Conservation (phyloP, 2,329 filamentous ascomycete genomes). For the Helicocarpus griseus region DNA sequence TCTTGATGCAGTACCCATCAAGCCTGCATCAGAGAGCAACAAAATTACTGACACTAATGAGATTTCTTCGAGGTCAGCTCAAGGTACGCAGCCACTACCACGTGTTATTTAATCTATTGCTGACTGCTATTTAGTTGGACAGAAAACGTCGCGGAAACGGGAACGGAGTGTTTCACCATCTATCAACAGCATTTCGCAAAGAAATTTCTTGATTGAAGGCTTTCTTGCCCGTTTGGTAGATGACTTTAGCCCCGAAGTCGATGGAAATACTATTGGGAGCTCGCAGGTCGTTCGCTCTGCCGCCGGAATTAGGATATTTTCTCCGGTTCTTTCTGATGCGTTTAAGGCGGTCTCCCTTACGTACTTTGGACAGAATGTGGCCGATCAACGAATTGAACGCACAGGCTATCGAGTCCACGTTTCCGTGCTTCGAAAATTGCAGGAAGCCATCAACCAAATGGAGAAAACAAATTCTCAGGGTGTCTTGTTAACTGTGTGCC, state of each 20-base stretch:
- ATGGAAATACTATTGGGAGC: slow-evolving; percentile 21
- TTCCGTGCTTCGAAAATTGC: slow-evolving; percentile 26
- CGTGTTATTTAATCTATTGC: not conserved
- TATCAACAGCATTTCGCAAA: not conserved
- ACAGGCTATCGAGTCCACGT: slow-evolving; percentile 26
- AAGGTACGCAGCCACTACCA: not conserved
- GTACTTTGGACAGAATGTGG: slow-evolving; percentile 29
- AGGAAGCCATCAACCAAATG: slow-evolving; percentile 27
- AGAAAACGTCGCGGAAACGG: not conserved
- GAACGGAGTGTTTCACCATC: not conserved
- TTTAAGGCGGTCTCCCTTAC: slow-evolving; percentile 30
- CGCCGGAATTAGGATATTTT: slow-evolving; percentile 32
- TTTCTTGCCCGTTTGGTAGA: slow-evolving; percentile 32
- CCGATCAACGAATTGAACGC: slow-evolving; percentile 24
- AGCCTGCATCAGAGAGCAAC: not conserved
- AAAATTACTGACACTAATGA: not conserved
- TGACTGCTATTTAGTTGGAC: not conserved
- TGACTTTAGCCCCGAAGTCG: slow-evolving; percentile 30
- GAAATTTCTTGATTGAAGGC: slow-evolving; percentile 17
- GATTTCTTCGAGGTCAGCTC: not conserved
- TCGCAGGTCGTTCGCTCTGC: slow-evolving; percentile 28
- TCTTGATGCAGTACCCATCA: too few relatives aligned
- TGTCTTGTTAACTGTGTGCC: slow-evolving; percentile 28
- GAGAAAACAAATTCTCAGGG: slow-evolving; percentile 29
- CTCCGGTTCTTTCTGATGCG: slow-evolving; percentile 27